Base-by-base conservation (phyloP, 768 basidiomycete species). In the Podaxis sp. region DNA sequence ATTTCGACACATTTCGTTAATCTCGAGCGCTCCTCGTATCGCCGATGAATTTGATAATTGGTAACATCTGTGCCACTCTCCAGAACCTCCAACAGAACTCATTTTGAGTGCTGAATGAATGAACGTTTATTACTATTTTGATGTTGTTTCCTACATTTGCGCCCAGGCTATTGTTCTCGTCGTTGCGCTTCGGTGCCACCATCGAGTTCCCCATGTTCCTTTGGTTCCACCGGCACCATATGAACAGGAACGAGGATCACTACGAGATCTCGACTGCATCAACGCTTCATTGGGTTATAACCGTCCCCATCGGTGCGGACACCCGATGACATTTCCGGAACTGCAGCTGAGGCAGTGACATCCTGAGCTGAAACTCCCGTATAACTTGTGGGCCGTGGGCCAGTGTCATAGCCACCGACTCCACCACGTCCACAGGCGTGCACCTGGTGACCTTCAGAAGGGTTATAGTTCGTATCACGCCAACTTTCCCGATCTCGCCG, bases 1-100 rank as follows among this genome's bases (percentile, higher is more conserved):
- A 24, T 51, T 51, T 51, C 15, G 49, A 15, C 26, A 28, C 24
- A 26, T 28, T 28, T 51, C 49, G 26, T 51, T 24, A 51, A 19
- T 57, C n/a, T n/a, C 9, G 52, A 36, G 54, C 24, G 54, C 39
- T 56, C 54, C 54, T 40, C 22, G 22, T 42, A 56, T 56, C 36
- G 15, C 54, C 54, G 54, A 56, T 26, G 39, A 56, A 26, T 56
- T 40, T 9, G 33, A 33, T 33, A 33, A 9, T 9, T 33, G 8
- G 30, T 9, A 33, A 8, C 1, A 5, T 17, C n/a, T 46, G 15
- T 7, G 7, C 6, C 44, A 6, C 44, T n/a, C 19, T 19, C 44
- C 19, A n/a, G 19, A 9, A 46, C 17, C 17, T 15, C 44, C 42
- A 17, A 46, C 44, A 17, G 55, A 24, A 24, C 19, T 22, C 38